These are phyloP conservation scores for Epichloe festucae DNA, from an alignment of 2,329 filamentous ascomycete genomes.

Conservation along the genomic window DNA sequence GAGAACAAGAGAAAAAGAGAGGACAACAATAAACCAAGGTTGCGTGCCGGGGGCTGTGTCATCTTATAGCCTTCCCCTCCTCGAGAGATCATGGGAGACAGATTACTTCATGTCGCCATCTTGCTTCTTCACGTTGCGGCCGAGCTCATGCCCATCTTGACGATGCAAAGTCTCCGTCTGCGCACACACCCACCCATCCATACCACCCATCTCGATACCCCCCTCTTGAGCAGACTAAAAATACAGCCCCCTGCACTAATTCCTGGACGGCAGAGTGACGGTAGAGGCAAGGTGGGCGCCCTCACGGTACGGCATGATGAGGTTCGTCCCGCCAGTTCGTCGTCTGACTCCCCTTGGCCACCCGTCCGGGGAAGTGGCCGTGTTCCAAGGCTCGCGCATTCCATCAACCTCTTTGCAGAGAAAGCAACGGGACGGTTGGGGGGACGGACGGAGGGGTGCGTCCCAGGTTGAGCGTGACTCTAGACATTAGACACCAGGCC, in stretches of 20 bases:
- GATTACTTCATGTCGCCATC: neutral
- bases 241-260: neutral
- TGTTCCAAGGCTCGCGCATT: neutral
- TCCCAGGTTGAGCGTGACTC: slow-evolving; percentile 23
- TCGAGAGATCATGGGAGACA: neutral
- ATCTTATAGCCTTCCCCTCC: slow-evolving; percentile 1
- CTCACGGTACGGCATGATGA: slow-evolving; percentile 6
- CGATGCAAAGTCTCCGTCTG: neutral
- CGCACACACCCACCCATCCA: neutral
- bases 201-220: slow-evolving; percentile 1
- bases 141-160: neutral
- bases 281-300: neutral
- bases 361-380: neutral
- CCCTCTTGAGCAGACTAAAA: neutral
- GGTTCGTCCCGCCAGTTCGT: slow-evolving; percentile 7
- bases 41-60: neutral
- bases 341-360: slow-evolving; percentile 5
- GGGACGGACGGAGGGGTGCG: slow-evolving; percentile 11
- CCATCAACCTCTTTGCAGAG: neutral
- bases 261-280: neutral
- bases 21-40: neutral
- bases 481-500: slow-evolving; percentile 23
- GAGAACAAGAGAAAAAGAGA: neutral
- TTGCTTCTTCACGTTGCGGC: neutral
- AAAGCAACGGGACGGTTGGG: neutral